Percentiles rank a stretch among this genome's conserved stretches.
Conservation (phyloP, 306 rosid species). For the Rosa persica region DNA sequence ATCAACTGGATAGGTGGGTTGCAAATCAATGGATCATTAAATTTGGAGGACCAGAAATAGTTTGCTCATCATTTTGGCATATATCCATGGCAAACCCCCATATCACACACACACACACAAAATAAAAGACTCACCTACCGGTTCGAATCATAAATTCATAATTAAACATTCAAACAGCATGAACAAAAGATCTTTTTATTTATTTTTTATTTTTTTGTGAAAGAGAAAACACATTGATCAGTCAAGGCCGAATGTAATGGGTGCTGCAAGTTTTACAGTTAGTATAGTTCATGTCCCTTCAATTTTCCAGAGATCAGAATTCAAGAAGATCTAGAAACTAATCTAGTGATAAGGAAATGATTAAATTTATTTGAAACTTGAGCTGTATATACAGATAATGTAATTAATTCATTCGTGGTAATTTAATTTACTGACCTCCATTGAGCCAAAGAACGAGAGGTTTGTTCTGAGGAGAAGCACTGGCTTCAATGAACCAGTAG, state of each 20-base stretch:
- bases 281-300: not conserved
- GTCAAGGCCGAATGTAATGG: not conserved
- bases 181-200: not conserved
- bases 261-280: not conserved
- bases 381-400: not conserved
- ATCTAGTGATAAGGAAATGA: not conserved
- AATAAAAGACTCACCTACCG: constrained; percentile 2
- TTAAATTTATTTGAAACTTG: not conserved
- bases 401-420: not conserved
- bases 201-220: no score
- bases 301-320: not conserved
- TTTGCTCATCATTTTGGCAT: constrained; percentile 27
- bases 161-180: not conserved
- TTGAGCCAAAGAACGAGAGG: constrained; percentile 92
- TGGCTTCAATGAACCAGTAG: constrained; percentile 75
- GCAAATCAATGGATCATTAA: not conserved
- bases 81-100: not conserved
- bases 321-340: not conserved
- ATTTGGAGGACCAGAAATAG: not conserved
- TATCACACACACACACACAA: not conserved
- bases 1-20: not conserved
- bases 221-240: not conserved
- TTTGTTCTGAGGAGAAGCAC: constrained; percentile 40
- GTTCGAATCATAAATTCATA: not conserved
- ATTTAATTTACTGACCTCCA: constrained; percentile 49